These are phyloP conservation scores for Capronia coronata DNA, from an alignment of 2,329 filamentous ascomycete genomes.

Conservation along the genomic window DNA sequence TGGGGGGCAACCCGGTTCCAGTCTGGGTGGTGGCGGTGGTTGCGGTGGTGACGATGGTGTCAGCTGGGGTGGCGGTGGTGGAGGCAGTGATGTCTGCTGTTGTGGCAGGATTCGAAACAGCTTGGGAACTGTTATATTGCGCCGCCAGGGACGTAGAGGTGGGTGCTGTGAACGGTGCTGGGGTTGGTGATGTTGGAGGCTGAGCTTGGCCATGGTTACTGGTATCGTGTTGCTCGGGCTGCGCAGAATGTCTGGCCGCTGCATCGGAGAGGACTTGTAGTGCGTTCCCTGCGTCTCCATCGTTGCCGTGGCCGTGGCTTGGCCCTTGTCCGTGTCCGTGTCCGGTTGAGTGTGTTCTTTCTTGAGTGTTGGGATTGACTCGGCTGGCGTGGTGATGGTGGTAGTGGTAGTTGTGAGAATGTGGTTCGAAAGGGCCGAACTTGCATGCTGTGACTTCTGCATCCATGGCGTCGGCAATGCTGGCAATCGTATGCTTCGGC, in stretches of 20 bases:
- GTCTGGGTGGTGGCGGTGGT: too few relatives aligned
- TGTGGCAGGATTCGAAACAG: not conserved
- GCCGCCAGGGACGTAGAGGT: not conserved
- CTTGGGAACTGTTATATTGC: not conserved
- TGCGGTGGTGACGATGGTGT: too few relatives aligned
- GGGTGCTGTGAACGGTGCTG: constrained; percentile 3
- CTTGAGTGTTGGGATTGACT: not conserved
- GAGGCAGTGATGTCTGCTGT: not conserved
- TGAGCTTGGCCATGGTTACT: not conserved
- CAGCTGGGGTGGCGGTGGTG: too few relatives aligned
- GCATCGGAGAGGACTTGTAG: constrained; percentile 28
- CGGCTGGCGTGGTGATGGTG: too few relatives aligned
- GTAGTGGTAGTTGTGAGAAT: not conserved
- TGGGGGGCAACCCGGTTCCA: not conserved
- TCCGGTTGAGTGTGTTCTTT: not conserved
- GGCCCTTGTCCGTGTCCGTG: not conserved
- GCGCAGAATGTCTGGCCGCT: constrained; percentile 22
- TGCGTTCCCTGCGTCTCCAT: constrained; percentile 11
- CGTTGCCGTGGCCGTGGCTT: too few relatives aligned
- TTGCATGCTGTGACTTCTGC: constrained; percentile 33
- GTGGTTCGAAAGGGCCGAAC: constrained; percentile 26
- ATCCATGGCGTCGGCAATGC: constrained; percentile 42
- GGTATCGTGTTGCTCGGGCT: constrained; percentile 3
- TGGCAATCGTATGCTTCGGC: constrained; percentile 36
- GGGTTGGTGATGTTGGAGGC: constrained; percentile 3